Base-by-base conservation (phyloP, 257 asterid species). In the Gynochthodes officinalis region DNA sequence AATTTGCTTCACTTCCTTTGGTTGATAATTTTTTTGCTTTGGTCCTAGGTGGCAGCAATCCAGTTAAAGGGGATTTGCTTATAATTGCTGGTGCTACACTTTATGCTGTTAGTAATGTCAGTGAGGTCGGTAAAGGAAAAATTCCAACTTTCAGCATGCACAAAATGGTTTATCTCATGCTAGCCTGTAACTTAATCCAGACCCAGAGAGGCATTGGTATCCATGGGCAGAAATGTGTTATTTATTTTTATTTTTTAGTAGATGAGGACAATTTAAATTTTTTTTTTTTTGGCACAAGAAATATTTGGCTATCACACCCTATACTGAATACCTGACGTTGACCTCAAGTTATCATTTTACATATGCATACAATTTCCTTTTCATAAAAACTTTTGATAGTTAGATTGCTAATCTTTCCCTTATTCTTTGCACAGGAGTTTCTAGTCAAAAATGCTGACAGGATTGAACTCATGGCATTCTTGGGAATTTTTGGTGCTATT, bases 401-500 rank as follows among this genome's bases (percentile, higher is more conserved):
- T 30, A 66, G 44, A 5, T 21, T 55, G 5, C 15, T 44, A 42
- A 46, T 67, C 60, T 64, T 63, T 69, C 63, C 54, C 52, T 73
- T 76, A 58, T 82, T 54, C 48, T 57, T 46, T 62, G 16, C 71
- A 84, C 93, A 93, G 97, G 98, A 93, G 69, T 93, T 76, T 83
- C 86, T 90, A 75, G 96, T 90, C 55, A 93, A 84, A 80, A 90
- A 84, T 81, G 98, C 96, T 67, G 97, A 93, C 79, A 85, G 90
- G 81, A 76, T 89, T 76, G 98, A 93, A 82, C 96, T 93, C 71
- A 86, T 93, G 98, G 92, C 96, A 66, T 86, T 90, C 84, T 86
- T 93, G 88, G 98, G 98, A 40, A 63, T 86, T 16, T 93, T 93
- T 81, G 98, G 98, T 76, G 98, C 98, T 70, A 83, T 93, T 70